Evolutionary conservation across 2,329 filamentous ascomycete species (phyloP), one percentile per base, ranked within the genome.

Genomic region (Apiospora sp.): DNA sequence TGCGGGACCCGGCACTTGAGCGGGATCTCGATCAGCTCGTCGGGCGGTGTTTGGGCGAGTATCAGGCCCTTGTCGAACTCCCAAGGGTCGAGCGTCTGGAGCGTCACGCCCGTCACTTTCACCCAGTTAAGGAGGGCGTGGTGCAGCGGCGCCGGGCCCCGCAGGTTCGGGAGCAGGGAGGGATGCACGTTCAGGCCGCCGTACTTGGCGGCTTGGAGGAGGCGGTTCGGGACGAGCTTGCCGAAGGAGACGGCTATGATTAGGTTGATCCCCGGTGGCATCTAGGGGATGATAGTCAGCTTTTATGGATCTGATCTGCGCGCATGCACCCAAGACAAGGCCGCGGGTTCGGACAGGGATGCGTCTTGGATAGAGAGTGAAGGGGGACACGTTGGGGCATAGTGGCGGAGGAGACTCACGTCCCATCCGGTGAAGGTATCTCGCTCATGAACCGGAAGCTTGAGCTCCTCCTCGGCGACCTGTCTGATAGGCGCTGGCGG

Each of bases 191-290:
- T 99, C 3, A 99, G 84, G 0, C 96, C 96, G 61, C 95, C 95
- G 83, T 97, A 98, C 77, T 89, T 90, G 34, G 93, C 90, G 0
- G 84, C 84, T 30, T 85, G 84, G 30, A 99, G 86, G 22, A 98
- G 90, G 5, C 94, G 88, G 0, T 88, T 87, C 0, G 96, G 96
- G 0, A 99, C 92, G 74, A 98, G 92, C 10, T 98, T 88, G 3
- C 96, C 96, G 83, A 98, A 99, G 0, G 96, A 98, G 5, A 98
- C 96, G 68, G 95, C 95, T 67, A 98, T 87, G 76, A 99, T 89
- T 73, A 99, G 86, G 81, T 98, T 95, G 76, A 91, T 90, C 3
- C 85, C 79, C 61, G 80, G 78, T 0, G 92, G 92, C 46, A 92
- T 87, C 87, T 92, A 75, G 49, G 41, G 64, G 16, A 68, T 13